Evolutionary conservation across 2,329 filamentous ascomycete genomes (phyloP).

Genomic region (Cercospora sojina): DNA sequence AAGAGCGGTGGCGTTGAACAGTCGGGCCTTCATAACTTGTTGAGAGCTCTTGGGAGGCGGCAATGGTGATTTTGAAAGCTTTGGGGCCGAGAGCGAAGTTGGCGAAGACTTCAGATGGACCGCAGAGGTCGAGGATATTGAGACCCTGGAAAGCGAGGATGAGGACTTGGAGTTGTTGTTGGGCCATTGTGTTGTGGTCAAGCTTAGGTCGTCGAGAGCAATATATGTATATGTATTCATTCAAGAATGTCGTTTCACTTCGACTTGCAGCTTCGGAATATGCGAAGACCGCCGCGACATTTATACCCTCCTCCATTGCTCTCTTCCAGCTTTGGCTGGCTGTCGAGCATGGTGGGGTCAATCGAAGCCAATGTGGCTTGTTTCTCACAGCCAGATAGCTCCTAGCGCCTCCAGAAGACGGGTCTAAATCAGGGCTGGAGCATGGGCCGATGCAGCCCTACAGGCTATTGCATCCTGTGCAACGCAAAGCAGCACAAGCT

Average conservation of each 20-base stretch:
- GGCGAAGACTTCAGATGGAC: slow-evolving; percentile 22
- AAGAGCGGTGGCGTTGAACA: slow-evolving; percentile 6
- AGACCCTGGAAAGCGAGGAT: slow-evolving; percentile 17
- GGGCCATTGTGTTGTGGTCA: neutral
- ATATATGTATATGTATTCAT: neutral
- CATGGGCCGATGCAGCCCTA: slow-evolving; percentile 3
- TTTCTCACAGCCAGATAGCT: neutral
- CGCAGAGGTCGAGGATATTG: slow-evolving; percentile 23
- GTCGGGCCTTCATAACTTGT: slow-evolving; percentile 16
- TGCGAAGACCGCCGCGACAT: neutral
- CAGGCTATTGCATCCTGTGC: slow-evolving; percentile 1
- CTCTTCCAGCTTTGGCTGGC: neutral
- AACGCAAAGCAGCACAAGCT: neutral
- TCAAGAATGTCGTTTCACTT: neutral
- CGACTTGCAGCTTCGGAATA: neutral
- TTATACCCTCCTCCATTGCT: neutral
- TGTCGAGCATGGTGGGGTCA: neutral
- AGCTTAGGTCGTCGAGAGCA: neutral
- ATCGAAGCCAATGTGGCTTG: neutral
- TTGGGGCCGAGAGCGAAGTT: slow-evolving; percentile 5
- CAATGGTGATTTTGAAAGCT: slow-evolving; percentile 7
- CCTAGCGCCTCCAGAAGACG: neutral
- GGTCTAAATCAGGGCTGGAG: slow-evolving; percentile 7
- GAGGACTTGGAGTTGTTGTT: slow-evolving; percentile 11
- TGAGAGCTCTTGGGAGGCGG: slow-evolving; percentile 11